Evolutionary conservation across 306 rosid genomes (phyloP).

Genomic region (Cucumis cinereus): DNA sequence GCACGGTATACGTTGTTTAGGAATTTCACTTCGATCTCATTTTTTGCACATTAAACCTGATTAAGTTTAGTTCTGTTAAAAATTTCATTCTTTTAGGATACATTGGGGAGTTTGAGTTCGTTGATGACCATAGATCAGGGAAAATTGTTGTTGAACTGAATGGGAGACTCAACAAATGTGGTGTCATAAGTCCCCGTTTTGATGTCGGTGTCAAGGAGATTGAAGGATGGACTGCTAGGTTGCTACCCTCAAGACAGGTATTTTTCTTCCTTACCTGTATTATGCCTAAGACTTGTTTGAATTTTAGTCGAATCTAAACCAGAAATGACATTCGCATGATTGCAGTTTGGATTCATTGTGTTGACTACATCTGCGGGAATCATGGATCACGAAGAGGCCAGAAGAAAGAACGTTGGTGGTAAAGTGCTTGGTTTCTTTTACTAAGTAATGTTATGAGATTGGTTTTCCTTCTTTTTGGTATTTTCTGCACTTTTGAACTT

Average conservation of each 20-base stretch:
- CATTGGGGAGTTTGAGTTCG: constrained; percentile 54
- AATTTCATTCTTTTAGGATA: constrained; percentile 22
- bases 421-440: constrained; percentile 56
- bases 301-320: neutral
- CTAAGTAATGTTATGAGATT: constrained; percentile 4
- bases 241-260: constrained; percentile 62
- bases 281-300: neutral
- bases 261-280: neutral
- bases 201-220: constrained; percentile 53
- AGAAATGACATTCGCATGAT: neutral
- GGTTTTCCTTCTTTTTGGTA: neutral
- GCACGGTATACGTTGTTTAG: constrained; percentile 26
- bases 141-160: constrained; percentile 56
- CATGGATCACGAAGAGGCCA: constrained; percentile 52
- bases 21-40: neutral
- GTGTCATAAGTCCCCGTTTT: constrained; percentile 61
- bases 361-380: constrained; percentile 50
- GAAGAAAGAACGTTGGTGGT: constrained; percentile 50
- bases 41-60: neutral
- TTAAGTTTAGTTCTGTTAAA: neutral
- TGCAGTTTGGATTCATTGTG: constrained; percentile 42
- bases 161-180: constrained; percentile 55
- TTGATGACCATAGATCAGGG: constrained; percentile 53
- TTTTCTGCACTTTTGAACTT: constrained; percentile 3
- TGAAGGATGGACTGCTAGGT: constrained; percentile 59